Evolutionary conservation across 352 stramenopile genomes (phyloP).

Genomic region (Pythium folliculosum): DNA sequence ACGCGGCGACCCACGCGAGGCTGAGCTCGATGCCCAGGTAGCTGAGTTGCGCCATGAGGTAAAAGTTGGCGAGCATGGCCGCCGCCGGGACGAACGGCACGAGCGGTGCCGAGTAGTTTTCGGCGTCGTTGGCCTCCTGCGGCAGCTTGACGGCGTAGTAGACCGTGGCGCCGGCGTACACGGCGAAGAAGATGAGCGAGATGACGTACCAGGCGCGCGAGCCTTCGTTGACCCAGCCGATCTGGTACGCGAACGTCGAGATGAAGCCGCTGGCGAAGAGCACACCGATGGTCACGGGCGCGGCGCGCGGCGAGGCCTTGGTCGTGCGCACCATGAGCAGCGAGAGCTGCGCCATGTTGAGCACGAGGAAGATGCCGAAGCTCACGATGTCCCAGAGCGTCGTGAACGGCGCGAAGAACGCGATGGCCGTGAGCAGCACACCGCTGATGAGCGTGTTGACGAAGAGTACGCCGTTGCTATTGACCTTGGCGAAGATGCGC

Average conservation of each 20-base stretch:
- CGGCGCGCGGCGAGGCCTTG: conserved; percentile 36
- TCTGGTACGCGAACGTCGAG: conserved; percentile 37
- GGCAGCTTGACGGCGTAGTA: conserved; percentile 59
- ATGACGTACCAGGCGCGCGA: conserved; percentile 21
- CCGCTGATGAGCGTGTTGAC: conserved; percentile 73
- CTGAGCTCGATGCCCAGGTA: conserved; percentile 23
- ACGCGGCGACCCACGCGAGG: conserved; percentile 50
- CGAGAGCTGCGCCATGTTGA: conserved; percentile 82
- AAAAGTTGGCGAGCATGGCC: conserved; percentile 68
- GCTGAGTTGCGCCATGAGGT: conserved; percentile 60
- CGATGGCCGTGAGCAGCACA: conserved; percentile 62
- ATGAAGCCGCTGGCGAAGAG: conserved; percentile 42
- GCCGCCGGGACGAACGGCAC: conserved; percentile 68
- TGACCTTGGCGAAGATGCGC: conserved; percentile 85
- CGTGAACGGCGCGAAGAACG: conserved; percentile 76
- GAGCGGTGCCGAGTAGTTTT: conserved; percentile 63
- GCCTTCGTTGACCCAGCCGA: conserved; percentile 28
- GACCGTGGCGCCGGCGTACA: conserved; percentile 44
- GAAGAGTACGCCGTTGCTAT: conserved; percentile 81
- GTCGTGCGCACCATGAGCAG: conserved; percentile 75
- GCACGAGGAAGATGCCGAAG: conserved; percentile 88
- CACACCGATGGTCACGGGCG: neutral
- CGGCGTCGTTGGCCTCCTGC: conserved; percentile 44
- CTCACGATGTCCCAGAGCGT: conserved; percentile 88
- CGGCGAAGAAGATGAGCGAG: conserved; percentile 41